phyloP scores from a whole-genome alignment of 306 rosid species.

The Medicago truncatula region DNA sequence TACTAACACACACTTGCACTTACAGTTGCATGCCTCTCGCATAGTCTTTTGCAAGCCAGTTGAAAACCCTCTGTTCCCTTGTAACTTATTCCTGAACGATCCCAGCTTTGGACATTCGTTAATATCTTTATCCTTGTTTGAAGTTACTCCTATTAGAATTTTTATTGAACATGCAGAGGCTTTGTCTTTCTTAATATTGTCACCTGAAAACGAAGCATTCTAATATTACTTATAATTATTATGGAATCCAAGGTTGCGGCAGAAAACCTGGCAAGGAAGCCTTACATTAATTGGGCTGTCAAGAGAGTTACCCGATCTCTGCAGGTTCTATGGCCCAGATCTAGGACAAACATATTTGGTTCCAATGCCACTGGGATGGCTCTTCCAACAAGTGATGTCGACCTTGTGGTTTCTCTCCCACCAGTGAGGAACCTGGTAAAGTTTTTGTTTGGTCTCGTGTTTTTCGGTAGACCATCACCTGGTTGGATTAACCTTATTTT shows the following conservation, averaged over 20 bases:
- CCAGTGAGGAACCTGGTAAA: slow-evolving; percentile 97
- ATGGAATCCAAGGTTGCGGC: slow-evolving; percentile 75
- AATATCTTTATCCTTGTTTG: slow-evolving; percentile 25
- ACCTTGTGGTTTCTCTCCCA: slow-evolving; percentile 93
- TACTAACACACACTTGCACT: slow-evolving; percentile 22
- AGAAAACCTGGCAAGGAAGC: slow-evolving; percentile 83
- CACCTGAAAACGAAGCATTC: slow-evolving; percentile 24
- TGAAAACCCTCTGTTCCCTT: slow-evolving; percentile 26
- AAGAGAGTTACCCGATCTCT: slow-evolving; percentile 91
- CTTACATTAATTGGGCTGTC: slow-evolving; percentile 93
- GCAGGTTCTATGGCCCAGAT: slow-evolving; percentile 97
- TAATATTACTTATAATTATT: slow-evolving; percentile 40
- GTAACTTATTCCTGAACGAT: slow-evolving; percentile 1
- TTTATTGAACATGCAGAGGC: slow-evolving; percentile 28
- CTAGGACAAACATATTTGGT: slow-evolving; percentile 89
- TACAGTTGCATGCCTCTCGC: background rate
- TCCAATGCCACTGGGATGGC: slow-evolving; percentile 92
- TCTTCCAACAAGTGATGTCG: slow-evolving; percentile 98
- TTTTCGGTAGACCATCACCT: slow-evolving; percentile 25
- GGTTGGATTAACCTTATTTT: slow-evolving; percentile 14
- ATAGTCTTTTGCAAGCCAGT: slow-evolving; percentile 28
- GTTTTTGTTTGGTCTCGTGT: slow-evolving; percentile 8
- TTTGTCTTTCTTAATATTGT: slow-evolving; percentile 32
- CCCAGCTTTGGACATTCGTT: slow-evolving; percentile 3
- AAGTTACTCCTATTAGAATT: slow-evolving; percentile 29